Base-by-base conservation (phyloP, 495 filamentous ascomycete genomes). In the Gamarada debralockiae region DNA sequence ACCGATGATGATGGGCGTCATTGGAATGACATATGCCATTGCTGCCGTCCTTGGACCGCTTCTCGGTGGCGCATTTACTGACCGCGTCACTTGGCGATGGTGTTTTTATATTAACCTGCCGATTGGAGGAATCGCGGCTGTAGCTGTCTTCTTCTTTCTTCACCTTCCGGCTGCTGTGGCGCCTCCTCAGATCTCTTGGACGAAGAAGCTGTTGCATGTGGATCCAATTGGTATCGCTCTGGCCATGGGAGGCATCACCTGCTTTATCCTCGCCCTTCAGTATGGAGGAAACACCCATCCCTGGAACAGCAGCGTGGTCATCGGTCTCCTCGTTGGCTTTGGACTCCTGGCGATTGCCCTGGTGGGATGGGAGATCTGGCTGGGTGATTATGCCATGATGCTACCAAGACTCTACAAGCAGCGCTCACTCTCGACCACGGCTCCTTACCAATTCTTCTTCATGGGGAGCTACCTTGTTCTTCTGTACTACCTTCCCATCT, bases 261-360 rank as follows among this genome's bases (percentile, higher is more conserved):
- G 77, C 53, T 65, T 90, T 1, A 65, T 93, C 14, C 71, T 95
- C 0, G 90, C 90, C 0, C 71, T 95, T 21, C 88, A 92, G 62
- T 95, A 90, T 90, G 89, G 88, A 40, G 89, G 89, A 5, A 78
- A 76, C 0, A 76, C 69, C 24, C 87, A 92, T 54, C 55, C 67
- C 0, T 93, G 89, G 89, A 61, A 56, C 44, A 74, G 73, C 55
- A 80, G 72, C 49, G 79, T 81, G 12, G 82, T 91, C 56, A 85
- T 91, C 49, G 76, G 75, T 2, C 71, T 92, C 2, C 80, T 92
- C 38, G 74, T 87, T 9, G 57, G 87, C 14, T 87, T 84, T 50
- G 84, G 71, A 13, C 64, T 92, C 4, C 69, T 93, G 14, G 70
- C 80, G 31, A 53, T 73, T 45, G 53, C 62, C 27, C 95, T 95